Evolutionary conservation across 805 yeast genomes (phyloP), one percentile per base, ranked within the genome.

Genomic region (Saccharomyces mikatae): DNA sequence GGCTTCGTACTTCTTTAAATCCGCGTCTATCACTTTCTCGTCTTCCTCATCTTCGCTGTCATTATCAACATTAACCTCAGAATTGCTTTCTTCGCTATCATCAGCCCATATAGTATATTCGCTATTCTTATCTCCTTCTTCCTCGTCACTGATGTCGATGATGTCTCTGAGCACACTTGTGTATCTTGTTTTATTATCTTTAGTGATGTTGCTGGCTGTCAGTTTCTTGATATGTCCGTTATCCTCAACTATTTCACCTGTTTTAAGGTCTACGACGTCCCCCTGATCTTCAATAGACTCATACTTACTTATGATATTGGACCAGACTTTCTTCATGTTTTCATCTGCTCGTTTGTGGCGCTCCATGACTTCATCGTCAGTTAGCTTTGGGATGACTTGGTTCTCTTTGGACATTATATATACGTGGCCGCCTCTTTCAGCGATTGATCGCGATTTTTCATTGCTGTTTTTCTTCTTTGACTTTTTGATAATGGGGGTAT

Each of bases 151-250:
- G 9, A 58, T 50, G 13, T 58, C 60, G 13, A 65, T 29, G 14
- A 63, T 48, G 52, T 62, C 69, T 48, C 52, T 56, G 14, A 66
- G 54, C 2, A 61, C 62, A 51, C 66, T 68, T 31, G 50, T 55
- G 36, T 67, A 64, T n/a, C 57, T 54, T 2, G 60, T 60, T 24
- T 26, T 68, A 65, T 14, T 60, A 60, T 11, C 58, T 47, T 17
- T 56, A 48, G 52, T 57, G 62, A 29, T 28, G n/a, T 53, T 17
- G 49, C 54, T 49, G 32, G 22, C 52, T 3, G 57, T 54, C 54
- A 84, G 61, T 2, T 83, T 78, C 54, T 78, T 69, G 24, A 87
- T 60, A 67, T 87, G 95, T 1, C 96, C 96, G 52, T 80, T 77
- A 61, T 87, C 90, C 31, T 73, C 78, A 1, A 83, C 66, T 1